Evolutionary conservation across 108 stramenopile species (phyloP).

Genomic region (Cyclotella baltica): DNA sequence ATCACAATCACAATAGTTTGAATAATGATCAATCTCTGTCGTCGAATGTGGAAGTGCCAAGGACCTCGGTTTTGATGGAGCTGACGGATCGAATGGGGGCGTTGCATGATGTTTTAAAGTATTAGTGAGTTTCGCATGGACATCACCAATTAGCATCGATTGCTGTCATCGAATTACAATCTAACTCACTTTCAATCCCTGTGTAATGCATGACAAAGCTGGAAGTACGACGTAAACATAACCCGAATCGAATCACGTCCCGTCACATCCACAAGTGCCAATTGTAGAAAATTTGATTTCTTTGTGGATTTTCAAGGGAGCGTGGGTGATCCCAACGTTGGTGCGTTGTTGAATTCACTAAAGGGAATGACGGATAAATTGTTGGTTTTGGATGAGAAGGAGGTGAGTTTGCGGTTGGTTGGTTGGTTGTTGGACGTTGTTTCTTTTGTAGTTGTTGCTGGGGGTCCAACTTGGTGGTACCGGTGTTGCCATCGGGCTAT

Average conservation of each 20-base stretch:
- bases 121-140: constrained; percentile 61
- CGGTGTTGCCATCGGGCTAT: too few relatives aligned
- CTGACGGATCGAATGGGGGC: constrained; percentile 87
- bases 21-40: background rate
- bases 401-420: too few relatives aligned
- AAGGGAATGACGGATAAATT: constrained; percentile 65
- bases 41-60: constrained; percentile 48
- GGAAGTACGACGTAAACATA: constrained; percentile 94
- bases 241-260: constrained; percentile 91
- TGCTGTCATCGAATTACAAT: background rate
- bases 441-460: too few relatives aligned
- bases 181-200: background rate
- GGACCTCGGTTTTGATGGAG: constrained; percentile 89
- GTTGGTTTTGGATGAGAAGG: constrained; percentile 84
- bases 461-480: too few relatives aligned
- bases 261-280: constrained; percentile 70
- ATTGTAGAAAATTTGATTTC: constrained; percentile 71
- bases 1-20: background rate
- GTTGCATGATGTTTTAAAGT: constrained; percentile 86
- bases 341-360: constrained; percentile 65
- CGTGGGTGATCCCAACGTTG: constrained; percentile 57
- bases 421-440: too few relatives aligned
- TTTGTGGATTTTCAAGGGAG: constrained; percentile 83
- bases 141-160: background rate
- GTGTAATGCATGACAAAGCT: constrained; percentile 31